Conservation (phyloP, 768 basidiomycete species). For the Lactarius vividus region DNA sequence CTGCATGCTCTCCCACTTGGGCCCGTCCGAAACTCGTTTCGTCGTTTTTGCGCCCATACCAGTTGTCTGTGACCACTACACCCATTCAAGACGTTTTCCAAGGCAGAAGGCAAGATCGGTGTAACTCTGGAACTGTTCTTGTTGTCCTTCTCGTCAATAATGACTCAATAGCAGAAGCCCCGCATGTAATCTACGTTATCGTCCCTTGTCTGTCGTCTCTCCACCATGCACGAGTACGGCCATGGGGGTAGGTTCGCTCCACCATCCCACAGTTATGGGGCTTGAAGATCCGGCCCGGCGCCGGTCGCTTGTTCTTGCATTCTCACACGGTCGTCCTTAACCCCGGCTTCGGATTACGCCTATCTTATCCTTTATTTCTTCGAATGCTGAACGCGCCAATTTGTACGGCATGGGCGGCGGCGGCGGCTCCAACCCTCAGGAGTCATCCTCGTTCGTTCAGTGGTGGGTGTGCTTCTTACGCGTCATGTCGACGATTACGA, state of each 20-base stretch:
- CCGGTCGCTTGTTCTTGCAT: neutral
- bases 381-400: neutral
- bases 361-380: neutral
- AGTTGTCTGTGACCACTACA: neutral
- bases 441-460: neutral
- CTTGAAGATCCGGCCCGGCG: neutral
- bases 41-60: neutral
- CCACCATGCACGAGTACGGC: neutral
- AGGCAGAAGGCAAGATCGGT: neutral
- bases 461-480: neutral
- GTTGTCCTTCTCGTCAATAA: neutral
- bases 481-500: neutral
- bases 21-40: neutral
- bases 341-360: neutral
- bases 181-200: constrained; percentile 2
- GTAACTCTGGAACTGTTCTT: neutral
- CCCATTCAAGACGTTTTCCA: neutral
- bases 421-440: neutral
- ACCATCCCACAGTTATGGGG: neutral
- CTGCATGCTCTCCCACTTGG: neutral
- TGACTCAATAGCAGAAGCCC: constrained; percentile 18
- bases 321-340: neutral
- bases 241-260: neutral
- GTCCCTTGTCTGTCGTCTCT: neutral
- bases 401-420: neutral